Conservation (phyloP, 306 rosid species). For the Cicer cuneatum region DNA sequence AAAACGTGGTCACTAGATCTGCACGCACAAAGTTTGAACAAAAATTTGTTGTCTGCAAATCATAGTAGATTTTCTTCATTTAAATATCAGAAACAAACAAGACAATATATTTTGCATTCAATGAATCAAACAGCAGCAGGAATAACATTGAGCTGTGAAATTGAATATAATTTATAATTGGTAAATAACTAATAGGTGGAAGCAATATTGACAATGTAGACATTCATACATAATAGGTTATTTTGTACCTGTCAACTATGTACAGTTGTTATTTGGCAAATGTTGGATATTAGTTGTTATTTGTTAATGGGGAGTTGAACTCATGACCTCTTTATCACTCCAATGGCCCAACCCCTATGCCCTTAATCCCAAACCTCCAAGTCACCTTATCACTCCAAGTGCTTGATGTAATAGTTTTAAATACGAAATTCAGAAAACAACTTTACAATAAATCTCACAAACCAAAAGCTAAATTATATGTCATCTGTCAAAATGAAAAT, state of each 20-base stretch:
- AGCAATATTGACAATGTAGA: slow-evolving; percentile 39
- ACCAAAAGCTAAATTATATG: not conserved
- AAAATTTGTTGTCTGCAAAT: slow-evolving; percentile 15
- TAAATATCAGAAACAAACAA: slow-evolving; percentile 27
- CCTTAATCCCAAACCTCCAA: not conserved
- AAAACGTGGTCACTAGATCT: not conserved
- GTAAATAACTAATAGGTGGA: slow-evolving; percentile 31
- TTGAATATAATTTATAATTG: slow-evolving; percentile 34
- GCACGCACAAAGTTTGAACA: not conserved
- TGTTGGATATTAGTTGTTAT: not conserved
- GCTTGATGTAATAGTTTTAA: not conserved
- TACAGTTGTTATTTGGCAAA: not conserved
- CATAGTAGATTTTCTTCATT: slow-evolving; percentile 37
- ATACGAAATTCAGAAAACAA: not conserved
- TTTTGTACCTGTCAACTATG: slow-evolving; percentile 17
- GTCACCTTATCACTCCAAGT: not conserved
- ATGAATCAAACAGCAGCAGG: slow-evolving; percentile 27
- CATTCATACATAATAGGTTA: slow-evolving; percentile 12
- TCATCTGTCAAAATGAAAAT: not conserved
- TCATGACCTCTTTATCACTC: not conserved
- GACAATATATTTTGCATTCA: not conserved
- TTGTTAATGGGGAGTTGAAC: not conserved
- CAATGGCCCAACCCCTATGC: not conserved
- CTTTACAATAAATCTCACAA: slow-evolving; percentile 1
- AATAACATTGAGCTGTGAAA: slow-evolving; percentile 19